phyloP scores from a whole-genome alignment of 78 protist genomes.

The Bodo saltans region DNA sequence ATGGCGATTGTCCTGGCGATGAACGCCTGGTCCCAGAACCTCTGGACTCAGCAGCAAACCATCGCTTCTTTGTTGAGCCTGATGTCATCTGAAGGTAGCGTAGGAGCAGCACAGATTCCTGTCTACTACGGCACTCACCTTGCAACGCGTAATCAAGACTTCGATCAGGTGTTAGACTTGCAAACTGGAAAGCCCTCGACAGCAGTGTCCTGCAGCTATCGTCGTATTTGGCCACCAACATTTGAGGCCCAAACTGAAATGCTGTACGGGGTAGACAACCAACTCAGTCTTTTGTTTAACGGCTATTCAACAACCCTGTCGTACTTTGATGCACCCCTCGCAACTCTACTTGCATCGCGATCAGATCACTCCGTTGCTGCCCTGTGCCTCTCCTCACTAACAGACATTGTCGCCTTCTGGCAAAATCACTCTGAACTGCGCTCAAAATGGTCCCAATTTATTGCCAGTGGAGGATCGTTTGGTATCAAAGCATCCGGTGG shows the following conservation, averaged over 20 bases:
- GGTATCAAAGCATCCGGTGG: too few relatives aligned
- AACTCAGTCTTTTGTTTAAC: too few relatives aligned
- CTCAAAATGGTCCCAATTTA: neutral
- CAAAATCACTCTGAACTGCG: neutral
- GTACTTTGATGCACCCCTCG: neutral
- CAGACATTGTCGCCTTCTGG: neutral
- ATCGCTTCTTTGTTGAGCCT: neutral
- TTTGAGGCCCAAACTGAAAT: too few relatives aligned
- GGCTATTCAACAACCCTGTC: too few relatives aligned
- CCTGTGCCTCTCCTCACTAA: neutral
- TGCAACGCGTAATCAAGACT: neutral
- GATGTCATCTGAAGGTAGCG: neutral
- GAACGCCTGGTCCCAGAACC: too few relatives aligned
- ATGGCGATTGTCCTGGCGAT: neutral
- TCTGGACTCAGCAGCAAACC: too few relatives aligned
- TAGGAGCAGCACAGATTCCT: neutral
- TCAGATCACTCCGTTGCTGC: neutral
- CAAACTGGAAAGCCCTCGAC: too few relatives aligned
- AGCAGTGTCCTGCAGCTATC: too few relatives aligned
- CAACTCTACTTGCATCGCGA: neutral
- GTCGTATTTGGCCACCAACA: too few relatives aligned
- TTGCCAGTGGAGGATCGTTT: neutral
- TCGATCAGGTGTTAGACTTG: too few relatives aligned
- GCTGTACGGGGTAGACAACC: too few relatives aligned
- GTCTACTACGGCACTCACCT: neutral